These are phyloP conservation scores for Aspergillus sp. DNA, from an alignment of 2,329 filamentous ascomycete species.

Conservation along the genomic window DNA sequence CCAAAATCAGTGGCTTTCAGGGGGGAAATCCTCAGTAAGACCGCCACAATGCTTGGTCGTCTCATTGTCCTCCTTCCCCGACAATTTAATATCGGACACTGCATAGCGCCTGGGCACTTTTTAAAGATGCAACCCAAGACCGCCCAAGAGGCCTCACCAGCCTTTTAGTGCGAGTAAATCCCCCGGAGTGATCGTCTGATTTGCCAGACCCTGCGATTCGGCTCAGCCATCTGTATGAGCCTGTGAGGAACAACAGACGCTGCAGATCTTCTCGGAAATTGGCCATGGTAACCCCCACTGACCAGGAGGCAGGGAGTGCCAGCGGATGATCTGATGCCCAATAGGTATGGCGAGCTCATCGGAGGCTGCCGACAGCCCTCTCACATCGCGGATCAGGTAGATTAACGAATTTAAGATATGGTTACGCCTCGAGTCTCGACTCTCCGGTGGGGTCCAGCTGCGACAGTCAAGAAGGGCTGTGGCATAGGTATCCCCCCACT, in stretches of 20 bases:
- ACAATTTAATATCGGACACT: neutral
- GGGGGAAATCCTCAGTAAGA: neutral
- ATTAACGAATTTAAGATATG: neutral
- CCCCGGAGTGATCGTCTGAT: conserved; percentile 2
- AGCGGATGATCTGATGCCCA: neutral
- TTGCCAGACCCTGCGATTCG: neutral
- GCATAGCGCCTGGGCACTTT: neutral
- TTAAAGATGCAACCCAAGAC: conserved; percentile 14
- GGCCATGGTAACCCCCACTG: neutral
- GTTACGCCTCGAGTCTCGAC: neutral
- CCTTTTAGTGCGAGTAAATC: neutral
- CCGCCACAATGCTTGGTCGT: conserved; percentile 8
- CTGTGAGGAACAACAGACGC: neutral
- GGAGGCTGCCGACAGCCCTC: neutral
- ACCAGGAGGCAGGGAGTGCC: neutral
- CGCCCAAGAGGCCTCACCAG: conserved; percentile 6
- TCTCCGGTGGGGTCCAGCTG: too few relatives aligned
- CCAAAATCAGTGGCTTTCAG: neutral
- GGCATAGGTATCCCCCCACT: too few relatives aligned
- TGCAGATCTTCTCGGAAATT: conserved; percentile 5
- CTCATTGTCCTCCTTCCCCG: neutral
- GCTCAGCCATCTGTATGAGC: too few relatives aligned
- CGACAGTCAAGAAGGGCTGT: neutral
- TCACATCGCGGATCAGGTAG: neutral
- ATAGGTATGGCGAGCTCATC: neutral